Conservation (phyloP, 1,139 yeast genomes). For the Kluyveromyces marxianus region DNA sequence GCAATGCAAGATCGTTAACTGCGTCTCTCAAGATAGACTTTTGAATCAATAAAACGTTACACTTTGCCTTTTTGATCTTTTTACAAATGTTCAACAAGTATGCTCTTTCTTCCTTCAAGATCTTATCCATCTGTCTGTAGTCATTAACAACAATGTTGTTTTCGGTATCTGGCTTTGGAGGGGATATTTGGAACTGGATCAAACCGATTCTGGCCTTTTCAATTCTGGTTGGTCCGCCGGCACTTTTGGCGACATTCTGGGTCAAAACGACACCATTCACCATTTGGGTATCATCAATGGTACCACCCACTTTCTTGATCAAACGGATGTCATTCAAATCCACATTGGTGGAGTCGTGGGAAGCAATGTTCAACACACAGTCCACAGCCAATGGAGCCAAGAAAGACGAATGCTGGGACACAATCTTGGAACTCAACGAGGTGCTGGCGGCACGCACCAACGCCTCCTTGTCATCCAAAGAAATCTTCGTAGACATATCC, state of each 20-base stretch:
- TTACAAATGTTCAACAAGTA: slow-evolving; percentile 90
- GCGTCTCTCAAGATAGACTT: slow-evolving; percentile 95
- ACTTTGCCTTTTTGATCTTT: slow-evolving; percentile 91
- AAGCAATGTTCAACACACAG: slow-evolving; percentile 73
- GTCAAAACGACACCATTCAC: slow-evolving; percentile 91
- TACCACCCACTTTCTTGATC: slow-evolving; percentile 92
- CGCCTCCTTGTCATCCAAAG: slow-evolving; percentile 69
- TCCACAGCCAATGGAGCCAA: slow-evolving; percentile 95
- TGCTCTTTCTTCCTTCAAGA: slow-evolving; percentile 93
- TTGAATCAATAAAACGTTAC: slow-evolving; percentile 89
- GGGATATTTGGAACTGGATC: slow-evolving; percentile 92
- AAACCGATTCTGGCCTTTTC: slow-evolving; percentile 92
- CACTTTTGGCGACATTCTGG: slow-evolving; percentile 79
- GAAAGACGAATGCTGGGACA: slow-evolving; percentile 77
- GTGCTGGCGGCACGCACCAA: slow-evolving; percentile 90
- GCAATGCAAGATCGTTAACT: slow-evolving; percentile 91
- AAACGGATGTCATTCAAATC: slow-evolving; percentile 84
- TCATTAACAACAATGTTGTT: slow-evolving; percentile 95
- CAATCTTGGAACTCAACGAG: slow-evolving; percentile 89
- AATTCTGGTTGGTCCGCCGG: slow-evolving; percentile 94
- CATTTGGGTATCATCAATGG: slow-evolving; percentile 91
- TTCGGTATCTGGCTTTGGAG: slow-evolving; percentile 99
- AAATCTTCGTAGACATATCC: slow-evolving; percentile 76
- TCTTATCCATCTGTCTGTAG: slow-evolving; percentile 98
- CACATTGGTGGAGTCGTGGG: slow-evolving; percentile 55